Conservation (phyloP, 2,329 filamentous ascomycete species). For the Curvularia lunata region DNA sequence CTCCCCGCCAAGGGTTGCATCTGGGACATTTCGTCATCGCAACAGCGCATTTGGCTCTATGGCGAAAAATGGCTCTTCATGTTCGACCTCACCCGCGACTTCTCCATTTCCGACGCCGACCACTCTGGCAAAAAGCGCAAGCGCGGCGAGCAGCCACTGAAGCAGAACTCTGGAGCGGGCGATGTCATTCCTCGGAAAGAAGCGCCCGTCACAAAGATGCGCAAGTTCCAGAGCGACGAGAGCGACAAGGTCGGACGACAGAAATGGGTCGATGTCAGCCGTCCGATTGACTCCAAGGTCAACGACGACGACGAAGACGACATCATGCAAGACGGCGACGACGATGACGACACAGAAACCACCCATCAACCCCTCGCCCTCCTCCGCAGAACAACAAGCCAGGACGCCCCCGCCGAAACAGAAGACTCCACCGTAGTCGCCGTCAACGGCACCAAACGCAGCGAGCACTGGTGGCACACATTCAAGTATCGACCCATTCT, state of each 20-base stretch:
- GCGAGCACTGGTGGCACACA: slow-evolving; percentile 72
- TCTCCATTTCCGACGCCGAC: slow-evolving; percentile 48
- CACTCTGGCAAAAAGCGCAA: slow-evolving; percentile 39
- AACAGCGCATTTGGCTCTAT: slow-evolving; percentile 79
- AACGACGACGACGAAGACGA: slow-evolving; percentile 6
- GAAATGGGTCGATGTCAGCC: slow-evolving; percentile 39
- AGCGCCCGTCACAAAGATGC: slow-evolving; percentile 56
- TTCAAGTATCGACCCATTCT: slow-evolving; percentile 95
- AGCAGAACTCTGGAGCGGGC: slow-evolving; percentile 61
- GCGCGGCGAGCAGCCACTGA: slow-evolving; percentile 26
- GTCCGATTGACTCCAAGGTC: slow-evolving; percentile 34
- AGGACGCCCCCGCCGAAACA: not conserved
- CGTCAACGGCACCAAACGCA: slow-evolving; percentile 21
- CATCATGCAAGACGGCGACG: not conserved
- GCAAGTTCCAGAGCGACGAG: slow-evolving; percentile 54
- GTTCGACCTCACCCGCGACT: slow-evolving; percentile 81
- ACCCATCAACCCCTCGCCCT: slow-evolving; percentile 26
- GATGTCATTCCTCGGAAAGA: slow-evolving; percentile 57
- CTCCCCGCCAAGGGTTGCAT: slow-evolving; percentile 83
- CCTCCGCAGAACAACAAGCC: slow-evolving; percentile 28
- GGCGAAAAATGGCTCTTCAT: slow-evolving; percentile 88
- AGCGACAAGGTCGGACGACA: slow-evolving; percentile 34
- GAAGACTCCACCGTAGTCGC: slow-evolving; percentile 15
- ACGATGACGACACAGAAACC: not conserved
- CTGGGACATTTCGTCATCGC: slow-evolving; percentile 72